A percentile compares a stretch with the other conserved stretches of the same genome.
These are phyloP conservation scores for Diutina rugosa DNA, from an alignment of 1,139 yeast species.

Conservation along the genomic window DNA sequence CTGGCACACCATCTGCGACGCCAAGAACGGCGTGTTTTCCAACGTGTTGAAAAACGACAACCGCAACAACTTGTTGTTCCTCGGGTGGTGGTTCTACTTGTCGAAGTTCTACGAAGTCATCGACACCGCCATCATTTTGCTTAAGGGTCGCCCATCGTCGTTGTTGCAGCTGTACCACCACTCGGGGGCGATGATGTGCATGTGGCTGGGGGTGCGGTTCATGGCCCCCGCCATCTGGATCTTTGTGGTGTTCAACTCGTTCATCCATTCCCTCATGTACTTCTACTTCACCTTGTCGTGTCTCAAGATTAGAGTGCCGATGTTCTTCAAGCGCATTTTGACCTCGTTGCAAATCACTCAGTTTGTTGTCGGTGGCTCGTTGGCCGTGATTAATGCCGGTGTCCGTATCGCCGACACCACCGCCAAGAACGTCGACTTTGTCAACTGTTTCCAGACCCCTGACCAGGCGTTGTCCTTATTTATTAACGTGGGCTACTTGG, in stretches of 20 bases:
- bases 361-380: conserved; percentile 57
- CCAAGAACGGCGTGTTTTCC: conserved; percentile 45
- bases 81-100: conserved; percentile 57
- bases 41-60: conserved; percentile 8
- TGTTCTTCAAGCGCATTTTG: conserved; percentile 41
- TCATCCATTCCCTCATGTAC: conserved; percentile 70
- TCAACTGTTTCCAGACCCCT: conserved; percentile 43
- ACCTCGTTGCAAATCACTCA: conserved; percentile 64
- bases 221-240: conserved; percentile 74
- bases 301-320: conserved; percentile 48
- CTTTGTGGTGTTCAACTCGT: conserved; percentile 67
- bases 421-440: conserved; percentile 16
- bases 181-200: conserved; percentile 73
- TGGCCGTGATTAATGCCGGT: conserved; percentile 53
- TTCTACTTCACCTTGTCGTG: conserved; percentile 57
- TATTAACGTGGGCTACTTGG: conserved; percentile 51
- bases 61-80: conserved; percentile 39
- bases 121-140: conserved; percentile 54
- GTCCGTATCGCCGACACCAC: conserved; percentile 43
- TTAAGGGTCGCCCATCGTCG: conserved; percentile 60
- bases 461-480: conserved; percentile 54
- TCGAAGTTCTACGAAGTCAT: conserved; percentile 65
- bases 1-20: conserved; percentile 55
- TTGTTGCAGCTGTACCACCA: conserved; percentile 68
- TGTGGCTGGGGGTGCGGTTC: conserved; percentile 71